Evolutionary conservation across 2,329 filamentous ascomycete genomes (phyloP).

Genomic region (Paracoccidioides lutzii): DNA sequence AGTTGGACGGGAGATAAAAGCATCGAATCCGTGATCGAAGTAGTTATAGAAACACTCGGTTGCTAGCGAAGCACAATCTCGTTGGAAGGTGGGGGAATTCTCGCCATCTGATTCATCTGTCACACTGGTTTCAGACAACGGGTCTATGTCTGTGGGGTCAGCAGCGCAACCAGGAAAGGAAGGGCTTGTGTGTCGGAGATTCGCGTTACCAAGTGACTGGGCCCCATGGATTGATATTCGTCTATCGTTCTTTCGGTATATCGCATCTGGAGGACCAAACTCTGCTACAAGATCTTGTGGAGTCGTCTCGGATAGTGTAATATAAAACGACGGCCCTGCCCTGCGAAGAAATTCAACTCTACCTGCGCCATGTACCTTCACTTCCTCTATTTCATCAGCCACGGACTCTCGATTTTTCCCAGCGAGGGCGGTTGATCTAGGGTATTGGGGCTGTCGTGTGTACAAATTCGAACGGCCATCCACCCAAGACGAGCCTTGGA

Average conservation of each 20-base stretch:
- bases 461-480: conserved; percentile 67
- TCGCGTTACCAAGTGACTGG: conserved; percentile 41
- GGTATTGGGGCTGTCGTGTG: conserved; percentile 58
- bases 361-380: conserved; percentile 66
- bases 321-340: conserved; percentile 52
- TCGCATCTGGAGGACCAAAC: conserved; percentile 83
- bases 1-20: conserved; percentile 70
- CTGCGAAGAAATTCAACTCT: conserved; percentile 65
- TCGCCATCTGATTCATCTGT: conserved; percentile 58
- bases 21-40: conserved; percentile 87
- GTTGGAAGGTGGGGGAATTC: conserved; percentile 39
- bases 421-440: conserved; percentile 56
- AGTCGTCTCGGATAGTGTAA: conserved; percentile 72
- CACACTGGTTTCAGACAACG: conserved; percentile 58
- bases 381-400: conserved; percentile 78
- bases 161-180: conserved; percentile 22
- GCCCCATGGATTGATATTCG: conserved; percentile 67
- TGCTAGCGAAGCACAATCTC: conserved; percentile 42
- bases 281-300: conserved; percentile 85
- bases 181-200: conserved; percentile 27
- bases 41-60: conserved; percentile 84
- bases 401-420: conserved; percentile 62
- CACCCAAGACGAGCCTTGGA: conserved; percentile 80
- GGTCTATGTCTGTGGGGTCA: conserved; percentile 53
- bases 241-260: conserved; percentile 83